phyloP scores from a whole-genome alignment of 2,329 filamentous ascomycete species.

The Fusarium miscanthi region DNA sequence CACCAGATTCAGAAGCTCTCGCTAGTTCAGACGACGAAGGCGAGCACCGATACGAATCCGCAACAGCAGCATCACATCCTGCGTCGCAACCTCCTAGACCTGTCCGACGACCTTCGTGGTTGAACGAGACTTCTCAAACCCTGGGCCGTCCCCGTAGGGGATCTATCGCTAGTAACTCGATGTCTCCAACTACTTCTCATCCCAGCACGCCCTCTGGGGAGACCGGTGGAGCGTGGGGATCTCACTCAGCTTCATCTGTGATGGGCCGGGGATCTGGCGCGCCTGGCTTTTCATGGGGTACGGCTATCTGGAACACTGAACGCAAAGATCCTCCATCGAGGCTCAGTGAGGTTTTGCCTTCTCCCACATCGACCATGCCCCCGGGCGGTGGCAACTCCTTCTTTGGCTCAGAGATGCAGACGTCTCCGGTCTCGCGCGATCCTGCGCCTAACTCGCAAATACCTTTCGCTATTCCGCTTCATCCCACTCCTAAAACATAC shows the following conservation, averaged over 20 bases:
- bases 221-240: slow-evolving; percentile 63
- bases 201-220: slow-evolving; percentile 83
- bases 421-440: slow-evolving; percentile 63
- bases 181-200: slow-evolving; percentile 83
- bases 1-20: slow-evolving; percentile 92
- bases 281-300: slow-evolving; percentile 76
- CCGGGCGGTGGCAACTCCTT: slow-evolving; percentile 60
- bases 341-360: slow-evolving; percentile 78
- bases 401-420: slow-evolving; percentile 62
- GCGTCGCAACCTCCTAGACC: slow-evolving; percentile 66
- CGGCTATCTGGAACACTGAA: slow-evolving; percentile 84
- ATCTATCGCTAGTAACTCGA: slow-evolving; percentile 79
- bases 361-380: slow-evolving; percentile 73
- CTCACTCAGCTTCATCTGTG: slow-evolving; percentile 61
- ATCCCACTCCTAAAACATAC: slow-evolving; percentile 91
- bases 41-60: slow-evolving; percentile 70
- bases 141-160: slow-evolving; percentile 75
- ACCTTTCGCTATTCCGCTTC: slow-evolving; percentile 86
- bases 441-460: slow-evolving; percentile 72
- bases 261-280: slow-evolving; percentile 61
- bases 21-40: slow-evolving; percentile 94
- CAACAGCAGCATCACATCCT: slow-evolving; percentile 53
- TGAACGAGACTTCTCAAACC: slow-evolving; percentile 81
- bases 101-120: slow-evolving; percentile 81
- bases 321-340: slow-evolving; percentile 82